phyloP scores from a whole-genome alignment of 306 rosid species.

The Gillenia trifoliata region DNA sequence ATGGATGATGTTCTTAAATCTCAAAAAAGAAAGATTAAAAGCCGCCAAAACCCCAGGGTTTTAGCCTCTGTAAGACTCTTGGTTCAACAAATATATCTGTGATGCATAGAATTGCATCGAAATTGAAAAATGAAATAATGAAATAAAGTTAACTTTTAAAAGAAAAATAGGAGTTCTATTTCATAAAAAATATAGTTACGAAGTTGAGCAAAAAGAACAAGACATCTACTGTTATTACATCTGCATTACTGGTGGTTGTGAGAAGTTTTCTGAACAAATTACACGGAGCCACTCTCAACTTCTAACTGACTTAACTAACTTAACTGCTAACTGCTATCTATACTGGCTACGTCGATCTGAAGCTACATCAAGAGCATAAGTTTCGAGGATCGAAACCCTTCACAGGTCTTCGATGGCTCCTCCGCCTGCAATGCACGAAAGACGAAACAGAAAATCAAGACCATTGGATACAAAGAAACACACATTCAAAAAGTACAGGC shows the following conservation, averaged over 20 bases:
- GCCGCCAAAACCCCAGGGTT: background rate
- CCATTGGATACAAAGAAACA: background rate
- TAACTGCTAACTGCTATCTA: background rate
- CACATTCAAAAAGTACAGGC: background rate
- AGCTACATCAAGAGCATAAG: background rate
- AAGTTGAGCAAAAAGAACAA: background rate
- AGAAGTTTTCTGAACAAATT: background rate
- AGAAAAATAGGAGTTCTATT: background rate
- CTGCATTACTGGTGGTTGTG: background rate
- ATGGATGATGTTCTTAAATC: background rate
- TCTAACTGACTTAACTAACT: background rate
- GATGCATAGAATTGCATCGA: too few species aligned
- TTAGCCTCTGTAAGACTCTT: background rate
- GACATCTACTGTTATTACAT: background rate
- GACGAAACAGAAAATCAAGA: conserved; percentile 2
- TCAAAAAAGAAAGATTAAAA: too few species aligned
- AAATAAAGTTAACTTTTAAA: too few species aligned
- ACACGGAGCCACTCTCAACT: background rate
- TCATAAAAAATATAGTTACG: background rate
- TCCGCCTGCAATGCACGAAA: conserved; percentile 1
- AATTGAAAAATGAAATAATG: too few species aligned
- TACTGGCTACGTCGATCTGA: background rate
- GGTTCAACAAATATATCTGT: background rate
- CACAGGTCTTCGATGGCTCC: background rate
- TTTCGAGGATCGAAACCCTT: background rate